Base-by-base conservation (phyloP, 768 basidiomycete species). In the Steccherinum ochraceum region DNA sequence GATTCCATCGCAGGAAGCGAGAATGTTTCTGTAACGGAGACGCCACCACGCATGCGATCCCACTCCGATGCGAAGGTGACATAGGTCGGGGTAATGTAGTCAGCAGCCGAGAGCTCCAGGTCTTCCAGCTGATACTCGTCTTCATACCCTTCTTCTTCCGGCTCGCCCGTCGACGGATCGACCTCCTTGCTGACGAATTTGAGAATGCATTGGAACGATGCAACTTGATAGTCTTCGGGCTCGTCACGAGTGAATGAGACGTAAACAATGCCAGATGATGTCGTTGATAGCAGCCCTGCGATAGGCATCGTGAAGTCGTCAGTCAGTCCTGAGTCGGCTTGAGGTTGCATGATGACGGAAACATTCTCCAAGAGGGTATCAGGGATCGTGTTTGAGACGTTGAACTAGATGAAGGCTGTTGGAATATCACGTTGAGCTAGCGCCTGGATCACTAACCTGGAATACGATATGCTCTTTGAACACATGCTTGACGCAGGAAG, bases 41-140 rank as follows among this genome's bases (percentile, higher is more conserved):
- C 80, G 35, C 84, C 89, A 10, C 79, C 76, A 52, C 82, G 81
- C 65, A 99, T 64, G 55, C 92, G 81, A 61, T 97, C 96, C 96
- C 96, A 99, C 72, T 99, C 96, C 46, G 87, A 78, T 50, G 83
- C 78, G 70, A 98, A 98, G 20, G 89, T 89, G 11, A 82, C 83
- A 61, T 97, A 98, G 58, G 80, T 93, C n/a, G 96, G 95, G 39
- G 94, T 73, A 62, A 99, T 89, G 67, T 95, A 99, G 72, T 98
- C 95, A 2, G 86, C 89, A 11, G 91, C 94, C 52, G 86, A 84
- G 48, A 99, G 74, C 65, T 98, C 96, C 51, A 96, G 81, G 54
- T 98, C 96, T 67, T 99, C 96, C 40, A 97, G 73, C 67, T 92
- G 90, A 69, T 99, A 99, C 69, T 98, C 95, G 71, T 98, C 96